These are phyloP conservation scores for Candida anglica DNA, from an alignment of 805 yeast genomes.

Conservation along the genomic window DNA sequence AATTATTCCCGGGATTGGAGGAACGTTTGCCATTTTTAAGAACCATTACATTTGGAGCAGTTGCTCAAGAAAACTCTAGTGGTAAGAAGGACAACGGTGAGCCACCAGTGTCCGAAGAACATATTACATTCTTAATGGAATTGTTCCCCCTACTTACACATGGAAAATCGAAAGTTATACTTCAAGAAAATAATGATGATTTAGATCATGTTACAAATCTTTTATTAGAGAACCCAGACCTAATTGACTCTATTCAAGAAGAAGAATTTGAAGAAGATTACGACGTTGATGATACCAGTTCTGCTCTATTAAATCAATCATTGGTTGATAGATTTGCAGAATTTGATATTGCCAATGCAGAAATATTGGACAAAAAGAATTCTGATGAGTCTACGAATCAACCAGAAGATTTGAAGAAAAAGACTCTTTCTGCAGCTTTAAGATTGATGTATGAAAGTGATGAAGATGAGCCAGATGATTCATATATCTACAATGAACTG, in stretches of 20 bases:
- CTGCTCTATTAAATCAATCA: background rate
- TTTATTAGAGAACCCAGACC: constrained; percentile 60
- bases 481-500: constrained; percentile 52
- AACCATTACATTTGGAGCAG: constrained; percentile 8
- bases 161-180: constrained; percentile 44
- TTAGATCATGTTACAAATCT: constrained; percentile 56
- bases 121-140: constrained; percentile 33
- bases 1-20: constrained; percentile 47
- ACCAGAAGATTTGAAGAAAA: constrained; percentile 47
- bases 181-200: constrained; percentile 44
- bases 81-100: background rate
- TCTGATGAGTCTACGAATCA: constrained; percentile 4
- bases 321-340: constrained; percentile 5
- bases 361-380: constrained; percentile 5
- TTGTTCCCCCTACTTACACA: constrained; percentile 63
- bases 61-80: constrained; percentile 1
- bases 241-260: constrained; percentile 28
- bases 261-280: constrained; percentile 12
- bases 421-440: constrained; percentile 57
- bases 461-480: constrained; percentile 85
- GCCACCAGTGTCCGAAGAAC: background rate
- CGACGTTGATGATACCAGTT: constrained; percentile 3
- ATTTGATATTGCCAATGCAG: background rate
- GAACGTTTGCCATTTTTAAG: constrained; percentile 48
- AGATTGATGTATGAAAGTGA: constrained; percentile 65